A percentile compares a stretch with the other conserved stretches of the same genome.
Conservation (phyloP, 1,284 basidiomycete species). For the Malassezia arunalokei region DNA sequence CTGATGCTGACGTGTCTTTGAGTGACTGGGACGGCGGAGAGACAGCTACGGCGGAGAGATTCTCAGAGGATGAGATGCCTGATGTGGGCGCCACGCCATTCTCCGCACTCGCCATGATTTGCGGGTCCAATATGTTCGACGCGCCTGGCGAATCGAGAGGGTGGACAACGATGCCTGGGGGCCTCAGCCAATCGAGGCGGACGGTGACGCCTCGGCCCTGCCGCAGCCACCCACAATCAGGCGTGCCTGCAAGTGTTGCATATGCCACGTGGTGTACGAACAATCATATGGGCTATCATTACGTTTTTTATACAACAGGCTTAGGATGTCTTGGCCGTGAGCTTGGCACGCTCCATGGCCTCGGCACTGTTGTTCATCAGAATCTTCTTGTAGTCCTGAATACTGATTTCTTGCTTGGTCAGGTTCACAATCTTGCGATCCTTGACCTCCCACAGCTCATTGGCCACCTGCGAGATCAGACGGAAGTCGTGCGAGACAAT, state of each 20-base stretch:
- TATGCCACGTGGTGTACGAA: neutral
- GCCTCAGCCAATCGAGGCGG: slow-evolving; percentile 14
- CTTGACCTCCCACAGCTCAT: slow-evolving; percentile 97
- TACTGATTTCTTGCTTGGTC: slow-evolving; percentile 60
- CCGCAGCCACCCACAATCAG: neutral
- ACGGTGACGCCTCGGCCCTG: neutral
- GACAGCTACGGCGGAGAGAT: no score
- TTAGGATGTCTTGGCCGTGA: slow-evolving; percentile 27
- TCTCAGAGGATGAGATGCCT: neutral
- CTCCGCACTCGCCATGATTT: slow-evolving; percentile 3
- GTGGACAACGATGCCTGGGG: neutral
- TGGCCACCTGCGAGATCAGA: slow-evolving; percentile 48
- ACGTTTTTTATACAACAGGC: no score
- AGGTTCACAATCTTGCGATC: slow-evolving; percentile 85
- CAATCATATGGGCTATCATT: neutral
- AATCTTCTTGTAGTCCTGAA: slow-evolving; percentile 44
- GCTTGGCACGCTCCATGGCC: slow-evolving; percentile 42
- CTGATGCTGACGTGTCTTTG: no score
- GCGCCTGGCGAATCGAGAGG: neutral
- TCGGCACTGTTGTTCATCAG: slow-evolving; percentile 34
- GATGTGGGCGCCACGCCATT: neutral
- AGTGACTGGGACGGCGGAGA: no score
- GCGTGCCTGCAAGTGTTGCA: neutral
- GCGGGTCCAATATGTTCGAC: neutral
- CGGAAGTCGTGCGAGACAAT: slow-evolving; percentile 44